These are phyloP conservation scores for Leucoagaricus sp. DNA, from an alignment of 1,284 basidiomycete species.

Conservation along the genomic window DNA sequence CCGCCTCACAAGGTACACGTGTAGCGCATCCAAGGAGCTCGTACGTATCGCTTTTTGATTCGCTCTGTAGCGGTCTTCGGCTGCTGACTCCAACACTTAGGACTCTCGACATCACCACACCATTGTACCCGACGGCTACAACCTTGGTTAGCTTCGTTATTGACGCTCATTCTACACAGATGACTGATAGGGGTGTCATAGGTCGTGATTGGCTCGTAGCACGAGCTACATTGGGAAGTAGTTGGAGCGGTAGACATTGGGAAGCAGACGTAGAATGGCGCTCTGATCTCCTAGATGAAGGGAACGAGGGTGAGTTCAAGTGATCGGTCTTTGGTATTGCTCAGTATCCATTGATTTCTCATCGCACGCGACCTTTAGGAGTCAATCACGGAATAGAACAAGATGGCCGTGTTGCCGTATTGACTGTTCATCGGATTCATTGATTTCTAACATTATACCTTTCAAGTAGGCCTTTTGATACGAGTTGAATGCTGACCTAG, in stretches of 20 bases:
- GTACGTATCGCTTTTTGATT: conserved; percentile 29
- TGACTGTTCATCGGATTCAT: conserved; percentile 53
- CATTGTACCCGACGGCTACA: conserved; percentile 76
- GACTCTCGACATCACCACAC: conserved; percentile 67
- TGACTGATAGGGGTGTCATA: conserved; percentile 7
- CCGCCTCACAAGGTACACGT: not conserved
- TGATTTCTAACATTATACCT: conserved; percentile 16
- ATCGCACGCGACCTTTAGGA: conserved; percentile 31
- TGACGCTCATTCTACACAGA: too few species aligned
- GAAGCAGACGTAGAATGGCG: conserved; percentile 73
- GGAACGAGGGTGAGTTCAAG: conserved; percentile 56
- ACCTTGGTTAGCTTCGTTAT: conserved; percentile 54
- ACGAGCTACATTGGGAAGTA: conserved; percentile 59
- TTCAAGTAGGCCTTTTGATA: not conserved
- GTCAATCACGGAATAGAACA: conserved; percentile 79
- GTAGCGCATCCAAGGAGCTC: conserved; percentile 73
- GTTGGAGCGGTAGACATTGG: conserved; percentile 68
- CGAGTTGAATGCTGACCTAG: too few species aligned
- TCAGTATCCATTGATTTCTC: not conserved
- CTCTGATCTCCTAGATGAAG: conserved; percentile 63
- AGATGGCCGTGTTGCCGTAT: conserved; percentile 76
- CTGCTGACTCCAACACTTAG: conserved; percentile 28
- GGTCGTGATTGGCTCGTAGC: conserved; percentile 73
- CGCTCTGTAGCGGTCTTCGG: too few species aligned
- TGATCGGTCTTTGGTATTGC: not conserved